Evolutionary conservation across 2,329 filamentous ascomycete genomes (phyloP).

Genomic region (Aspergillus intermedius): DNA sequence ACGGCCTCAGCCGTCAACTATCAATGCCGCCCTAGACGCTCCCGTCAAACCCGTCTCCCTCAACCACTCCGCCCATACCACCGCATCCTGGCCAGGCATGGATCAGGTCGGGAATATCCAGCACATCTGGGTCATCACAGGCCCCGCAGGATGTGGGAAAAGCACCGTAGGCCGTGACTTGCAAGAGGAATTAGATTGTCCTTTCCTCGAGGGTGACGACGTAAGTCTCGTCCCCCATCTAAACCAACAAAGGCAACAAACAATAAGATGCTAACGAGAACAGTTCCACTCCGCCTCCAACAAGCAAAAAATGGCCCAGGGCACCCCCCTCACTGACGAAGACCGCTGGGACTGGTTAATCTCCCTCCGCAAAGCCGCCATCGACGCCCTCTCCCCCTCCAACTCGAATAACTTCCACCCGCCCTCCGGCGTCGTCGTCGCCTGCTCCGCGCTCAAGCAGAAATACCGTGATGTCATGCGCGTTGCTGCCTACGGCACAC

Average conservation of each 20-base stretch:
- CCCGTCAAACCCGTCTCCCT: conserved; percentile 14
- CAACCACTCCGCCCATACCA: conserved; percentile 10
- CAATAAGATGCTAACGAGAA: background rate
- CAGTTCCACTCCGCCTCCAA: conserved; percentile 56
- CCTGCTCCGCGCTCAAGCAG: conserved; percentile 91
- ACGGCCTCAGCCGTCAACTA: conserved; percentile 20
- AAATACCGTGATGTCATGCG: conserved; percentile 93
- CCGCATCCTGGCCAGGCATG: conserved; percentile 10
- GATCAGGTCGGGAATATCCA: conserved; percentile 32
- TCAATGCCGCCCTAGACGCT: conserved; percentile 18
- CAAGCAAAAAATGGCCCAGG: conserved; percentile 83
- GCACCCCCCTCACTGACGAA: conserved; percentile 78
- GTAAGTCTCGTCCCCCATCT: conserved; percentile 44
- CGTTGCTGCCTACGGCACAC: conserved; percentile 68
- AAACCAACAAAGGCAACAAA: background rate
- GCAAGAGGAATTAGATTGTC: conserved; percentile 55
- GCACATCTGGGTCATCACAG: conserved; percentile 76
- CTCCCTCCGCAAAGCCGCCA: conserved; percentile 58
- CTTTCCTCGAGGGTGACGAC: conserved; percentile 72
- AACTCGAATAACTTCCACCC: conserved; percentile 40
- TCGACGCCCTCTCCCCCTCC: conserved; percentile 44
- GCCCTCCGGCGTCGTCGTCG: conserved; percentile 75
- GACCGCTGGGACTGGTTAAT: conserved; percentile 98
- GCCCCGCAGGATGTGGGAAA: conserved; percentile 73
- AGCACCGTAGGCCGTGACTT: conserved; percentile 65